Evolutionary conservation across 176 grass and related monocot species (phyloP), one percentile per base, ranked within the genome.

Genomic region (Metroxylon sagu): DNA sequence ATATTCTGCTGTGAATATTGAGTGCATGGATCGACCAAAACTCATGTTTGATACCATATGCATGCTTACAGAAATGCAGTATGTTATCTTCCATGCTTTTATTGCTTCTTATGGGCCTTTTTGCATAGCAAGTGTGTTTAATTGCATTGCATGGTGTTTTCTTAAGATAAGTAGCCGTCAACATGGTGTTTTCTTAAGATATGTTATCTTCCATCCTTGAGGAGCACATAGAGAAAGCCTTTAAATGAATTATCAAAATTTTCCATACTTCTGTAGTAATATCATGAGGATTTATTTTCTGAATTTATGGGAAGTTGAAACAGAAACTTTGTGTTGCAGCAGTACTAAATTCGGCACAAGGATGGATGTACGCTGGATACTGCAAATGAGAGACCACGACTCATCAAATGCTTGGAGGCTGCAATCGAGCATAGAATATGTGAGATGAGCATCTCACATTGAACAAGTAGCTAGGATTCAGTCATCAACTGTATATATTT

Each of bases 31-130:
- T 63, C 72, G 82, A 57, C 71, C 82, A 3, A 85, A 74, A 31
- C 51, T 85, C 23, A 80, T 80, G 76, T 85, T 85, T 68, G 82
- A 85, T 59, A 80, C 71, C 27, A 72, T 85, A 15, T 85, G 82
- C 70, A 85, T 72, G 26, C 56, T 85, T 19, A 79, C 55, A 39
- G 82, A 85, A 50, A 60, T 85, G 76, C 71, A 85, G 6, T 85
- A 72, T 31, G 57, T 76, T 80, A 57, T 85, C 39, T 85, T 85
- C 56, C 82, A 85, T 68, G 76, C 82, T 27, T 75, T 67, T 14
- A 77, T 61, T 72, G 29, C 60, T 61, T 83, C 80, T 72, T 62
- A 62, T 16, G 73, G 74, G 6, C 28, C 48, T 26, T 26, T 77
- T 68, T 14, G 74, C 73, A 14, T 71, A 62, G 61, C 80, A 83